Conservation (phyloP, 2,329 filamentous ascomycete genomes). For the Alternaria viburni region DNA sequence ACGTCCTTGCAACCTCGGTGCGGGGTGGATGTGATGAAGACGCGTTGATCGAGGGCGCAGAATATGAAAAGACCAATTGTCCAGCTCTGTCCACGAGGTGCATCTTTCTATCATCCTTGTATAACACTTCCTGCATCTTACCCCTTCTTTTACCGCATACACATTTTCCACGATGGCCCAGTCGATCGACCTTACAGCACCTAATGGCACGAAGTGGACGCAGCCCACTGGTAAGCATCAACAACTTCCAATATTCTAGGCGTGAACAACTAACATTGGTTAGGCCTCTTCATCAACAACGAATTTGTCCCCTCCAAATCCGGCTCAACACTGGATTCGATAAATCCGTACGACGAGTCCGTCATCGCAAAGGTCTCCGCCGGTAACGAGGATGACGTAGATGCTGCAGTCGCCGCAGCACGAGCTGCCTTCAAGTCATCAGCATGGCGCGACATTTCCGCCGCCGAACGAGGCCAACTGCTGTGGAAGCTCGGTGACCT, state of each 20-base stretch:
- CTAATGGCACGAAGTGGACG: not conserved
- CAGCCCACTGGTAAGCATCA: not conserved
- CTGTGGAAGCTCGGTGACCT: not conserved
- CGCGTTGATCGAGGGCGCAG: not conserved
- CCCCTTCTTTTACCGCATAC: not conserved
- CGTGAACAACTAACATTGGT: not conserved
- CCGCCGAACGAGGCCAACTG: not conserved
- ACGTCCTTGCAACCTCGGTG: not conserved
- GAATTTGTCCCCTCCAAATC: not conserved
- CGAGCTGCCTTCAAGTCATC: not conserved
- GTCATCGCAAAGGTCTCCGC: not conserved
- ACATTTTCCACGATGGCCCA: not conserved
- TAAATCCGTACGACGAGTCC: not conserved
- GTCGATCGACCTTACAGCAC: not conserved
- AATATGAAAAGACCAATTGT: not conserved
- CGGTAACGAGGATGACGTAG: not conserved
- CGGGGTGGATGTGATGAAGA: not conserved
- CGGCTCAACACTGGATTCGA: not conserved
- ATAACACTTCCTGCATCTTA: not conserved
- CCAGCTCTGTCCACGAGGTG: not conserved
- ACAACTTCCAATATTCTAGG: not conserved
- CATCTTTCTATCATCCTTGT: not conserved
- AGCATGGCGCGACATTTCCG: not conserved
- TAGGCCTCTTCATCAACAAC: not conserved
- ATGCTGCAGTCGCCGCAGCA: not conserved